Base-by-base conservation (phyloP, 768 basidiomycete genomes). In the Boletus reticuloceps region DNA sequence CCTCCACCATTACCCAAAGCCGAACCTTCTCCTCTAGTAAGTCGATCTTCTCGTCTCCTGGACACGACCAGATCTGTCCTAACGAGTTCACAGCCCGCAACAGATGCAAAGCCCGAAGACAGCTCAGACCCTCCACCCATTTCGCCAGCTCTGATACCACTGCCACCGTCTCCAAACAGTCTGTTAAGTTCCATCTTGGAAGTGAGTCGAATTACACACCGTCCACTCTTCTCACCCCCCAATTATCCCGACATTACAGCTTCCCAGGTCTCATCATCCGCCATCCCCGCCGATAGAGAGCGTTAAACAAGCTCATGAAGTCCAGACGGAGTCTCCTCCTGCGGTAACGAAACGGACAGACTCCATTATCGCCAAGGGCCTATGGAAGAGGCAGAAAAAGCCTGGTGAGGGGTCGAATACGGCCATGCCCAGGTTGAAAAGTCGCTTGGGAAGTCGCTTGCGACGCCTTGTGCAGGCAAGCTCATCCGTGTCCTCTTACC, bases 161-260 rank as follows among this genome's bases (percentile, higher is more conserved):
- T 68, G 0, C 66, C 66, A 1, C 59, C 66, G 3, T 68, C 64
- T 17, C 67, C 57, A 9, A 56, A 48, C 34, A 66, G 55, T 16
- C 5, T 56, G 16, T 16, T 53, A 7, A 55, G 56, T 1, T 66
- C 64, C 20, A 62, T 68, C 47, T 46, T 55, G 2, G 64, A 64
- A 47, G 66, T 64, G 10, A 47, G 62, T 50, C 8, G 6, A 11
- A 9, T n/a, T 4, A 6, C 25, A 12, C 5, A 5, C 17, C 5
- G n/a, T 38, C 27, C 12, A 4, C 17, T 20, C 27, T 48, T 29
- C 32, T 12, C 32, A n/a, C 37, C 25, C 9, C 50, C 51, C 29
- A 65, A 9, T 8, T 8, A 10, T 13, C 14, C n/a, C n/a, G n/a
- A 40, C 9, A 40, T 4, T 12, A 19, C 42, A 68, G 67, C 51